A percentile compares a stretch with the other conserved stretches of the same genome.
phyloP scores from a whole-genome alignment of 2,329 filamentous ascomycete genomes.

The Xylariaceae sp. region DNA sequence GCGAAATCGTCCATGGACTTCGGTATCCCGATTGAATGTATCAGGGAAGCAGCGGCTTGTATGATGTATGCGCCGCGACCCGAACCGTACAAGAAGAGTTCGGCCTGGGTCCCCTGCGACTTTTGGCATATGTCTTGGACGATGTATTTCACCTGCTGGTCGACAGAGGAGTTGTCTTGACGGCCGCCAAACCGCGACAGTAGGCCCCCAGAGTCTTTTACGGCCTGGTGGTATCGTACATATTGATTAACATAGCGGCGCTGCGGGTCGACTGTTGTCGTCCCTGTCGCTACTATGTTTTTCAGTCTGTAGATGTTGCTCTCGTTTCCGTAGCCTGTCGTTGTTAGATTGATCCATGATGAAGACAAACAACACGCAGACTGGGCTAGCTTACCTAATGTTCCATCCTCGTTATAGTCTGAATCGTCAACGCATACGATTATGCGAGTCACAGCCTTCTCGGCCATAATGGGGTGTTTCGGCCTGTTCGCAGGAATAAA shows the following conservation, averaged over 20 bases:
- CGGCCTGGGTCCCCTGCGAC: neutral
- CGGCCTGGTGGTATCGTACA: conserved; percentile 8
- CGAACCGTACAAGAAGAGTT: conserved; percentile 11
- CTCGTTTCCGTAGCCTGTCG: conserved; percentile 6
- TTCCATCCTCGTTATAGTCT: conserved; percentile 10
- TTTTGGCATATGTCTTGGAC: conserved; percentile 7
- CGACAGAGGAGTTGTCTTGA: conserved; percentile 4
- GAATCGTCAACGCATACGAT: conserved; percentile 14
- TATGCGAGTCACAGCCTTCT: conserved; percentile 1
- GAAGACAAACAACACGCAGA: neutral
- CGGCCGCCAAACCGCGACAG: conserved; percentile 2
- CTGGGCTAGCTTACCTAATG: conserved; percentile 3
- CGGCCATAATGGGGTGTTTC: conserved; percentile 1
- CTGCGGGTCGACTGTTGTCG: neutral
- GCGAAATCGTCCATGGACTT: conserved; percentile 9
- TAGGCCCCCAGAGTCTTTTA: neutral
- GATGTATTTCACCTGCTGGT: conserved; percentile 10
- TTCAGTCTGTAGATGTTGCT: conserved; percentile 11
- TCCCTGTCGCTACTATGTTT: conserved; percentile 2
- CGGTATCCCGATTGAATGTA: conserved; percentile 5
- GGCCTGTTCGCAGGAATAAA: too few species aligned
- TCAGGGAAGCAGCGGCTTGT: conserved; percentile 9
- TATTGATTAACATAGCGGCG: conserved; percentile 3
- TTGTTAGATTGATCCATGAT: conserved; percentile 1
- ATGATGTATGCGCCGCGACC: conserved; percentile 9